phyloP scores from a whole-genome alignment of 495 filamentous ascomycete genomes.

The Lophiostoma macrostomum region DNA sequence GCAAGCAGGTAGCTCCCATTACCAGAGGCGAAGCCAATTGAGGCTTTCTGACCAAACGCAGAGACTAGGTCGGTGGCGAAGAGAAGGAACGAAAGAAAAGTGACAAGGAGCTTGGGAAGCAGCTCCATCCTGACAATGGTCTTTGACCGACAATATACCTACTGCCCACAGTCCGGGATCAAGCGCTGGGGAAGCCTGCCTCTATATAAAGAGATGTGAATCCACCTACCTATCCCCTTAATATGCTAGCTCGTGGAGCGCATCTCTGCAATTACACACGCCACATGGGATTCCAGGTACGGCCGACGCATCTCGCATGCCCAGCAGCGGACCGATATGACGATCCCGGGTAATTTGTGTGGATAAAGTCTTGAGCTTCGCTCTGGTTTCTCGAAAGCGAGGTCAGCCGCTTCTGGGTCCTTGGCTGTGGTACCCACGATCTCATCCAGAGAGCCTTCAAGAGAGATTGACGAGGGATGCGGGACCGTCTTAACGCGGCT shows the following conservation, averaged over 20 bases:
- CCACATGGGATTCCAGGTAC: no score
- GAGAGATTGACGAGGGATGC: no score
- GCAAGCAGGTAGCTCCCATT: slow-evolving; percentile 36
- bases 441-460: no score
- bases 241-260: slow-evolving; percentile 15
- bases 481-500: no score
- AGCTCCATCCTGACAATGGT: slow-evolving; percentile 11
- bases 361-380: slow-evolving; percentile 21
- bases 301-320: no score
- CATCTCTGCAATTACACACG: no score
- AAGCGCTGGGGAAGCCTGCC: background rate
- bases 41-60: slow-evolving; percentile 56
- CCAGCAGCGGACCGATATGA: slow-evolving; percentile 13
- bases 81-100: slow-evolving; percentile 10
- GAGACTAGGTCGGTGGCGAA: slow-evolving; percentile 23
- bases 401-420: no score
- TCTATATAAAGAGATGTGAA: slow-evolving; percentile 3
- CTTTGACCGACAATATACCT: background rate
- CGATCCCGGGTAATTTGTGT: slow-evolving; percentile 31
- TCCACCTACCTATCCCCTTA: slow-evolving; percentile 15
- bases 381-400: background rate
- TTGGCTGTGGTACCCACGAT: no score
- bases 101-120: slow-evolving; percentile 7
- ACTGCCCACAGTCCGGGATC: background rate
- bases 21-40: slow-evolving; percentile 48